Base-by-base conservation (phyloP, 306 rosid species). In the Dryas drummondii region DNA sequence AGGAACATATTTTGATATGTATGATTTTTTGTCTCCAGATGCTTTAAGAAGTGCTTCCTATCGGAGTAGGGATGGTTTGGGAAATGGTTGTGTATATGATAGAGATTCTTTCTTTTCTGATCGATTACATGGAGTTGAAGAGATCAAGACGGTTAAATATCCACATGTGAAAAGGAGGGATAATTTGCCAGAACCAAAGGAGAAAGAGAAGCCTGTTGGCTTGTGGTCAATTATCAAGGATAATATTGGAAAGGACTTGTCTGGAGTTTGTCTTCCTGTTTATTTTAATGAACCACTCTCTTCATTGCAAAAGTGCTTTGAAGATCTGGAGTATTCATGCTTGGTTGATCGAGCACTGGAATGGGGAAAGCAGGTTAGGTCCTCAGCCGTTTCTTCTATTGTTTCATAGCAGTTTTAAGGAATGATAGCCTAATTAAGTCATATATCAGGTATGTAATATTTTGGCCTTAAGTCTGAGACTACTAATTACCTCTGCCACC, bases 231-330 rank as follows among this genome's bases (percentile, higher is more conserved):
- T 94, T 80, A 94, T 94, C 86, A 94, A 92, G 85, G 99, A 94
- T 80, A 94, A 94, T 76, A 94, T 94, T 46, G 99, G 99, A 72
- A 92, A 92, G 90, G 99, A 94, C 88, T 90, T 94, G 75, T 94
- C 97, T 78, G 99, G 99, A 76, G 99, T 94, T 80, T 94, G 99
- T 82, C 99, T 94, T 76, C 98, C 99, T 77, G 98, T 94, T 84
- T 94, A 94, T 88, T 94, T 94, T 85, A 94, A 94, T 72, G 99
- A 94, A 84, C 99, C 99, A 55, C 92, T 94, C 72, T 94, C 99
- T 56, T 92, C 99, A 1, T 82, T 94, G 84, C 99, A 94, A 85
- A 94, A 94, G 84, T 94, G 98, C 83, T 94, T 94, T 80, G 99
- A 94, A 89, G 99, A 94, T 82, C 82, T 94, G 71, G 99, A 94